Evolutionary conservation across 31 red algal species (phyloP), one percentile per base, ranked within the genome.

Genomic region (Odonthalia washingtoniensis): DNA sequence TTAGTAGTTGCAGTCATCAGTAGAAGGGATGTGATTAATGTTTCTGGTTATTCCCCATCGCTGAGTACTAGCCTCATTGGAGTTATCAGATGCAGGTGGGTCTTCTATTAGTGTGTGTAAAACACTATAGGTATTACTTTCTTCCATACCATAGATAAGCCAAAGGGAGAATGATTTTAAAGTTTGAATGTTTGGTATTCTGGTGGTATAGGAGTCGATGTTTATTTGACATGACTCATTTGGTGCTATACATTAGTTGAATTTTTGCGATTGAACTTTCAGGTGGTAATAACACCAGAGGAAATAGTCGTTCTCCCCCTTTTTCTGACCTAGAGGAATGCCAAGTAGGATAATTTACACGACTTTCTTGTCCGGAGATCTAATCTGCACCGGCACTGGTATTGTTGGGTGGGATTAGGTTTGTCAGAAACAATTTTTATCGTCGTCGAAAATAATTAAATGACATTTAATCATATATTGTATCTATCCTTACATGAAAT

Each of bases 11-110:
- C 12, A 33, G 27, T 38, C 6, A n/a, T 18, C 17, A 33, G 26
- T 3, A 83, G 24, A 6, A 83, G 40, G 12, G 57, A 32, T 16
- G 79, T 68, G 17, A 83, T 37, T 12, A 66, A 36, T 4, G 61
- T 61, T 17, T 1, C 64, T 3, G 39, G 61, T 39, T 83, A 24
- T 14, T 21, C 21, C 21, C 12, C 9, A 57, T 21, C 21, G 9
- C 21, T 57, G 9, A 14, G 49, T 14, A 14, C 12, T 21, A 57
- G 49, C 49, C 21, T 9, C 21, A 21, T 9, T 57, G 21, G 12
- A 14, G 21, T 9, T 57, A 14, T 21, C 21, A 9, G 21, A 21
- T 14, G 9, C 49, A 57, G 21, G 49, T 57, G 49, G 21, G 49
- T 57, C 21, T 57, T 57, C 49, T 9, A 57, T 57, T 14, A 57